Evolutionary conservation across 2,329 filamentous ascomycete genomes (phyloP).

Genomic region (Acephala macrosclerotiorum): DNA sequence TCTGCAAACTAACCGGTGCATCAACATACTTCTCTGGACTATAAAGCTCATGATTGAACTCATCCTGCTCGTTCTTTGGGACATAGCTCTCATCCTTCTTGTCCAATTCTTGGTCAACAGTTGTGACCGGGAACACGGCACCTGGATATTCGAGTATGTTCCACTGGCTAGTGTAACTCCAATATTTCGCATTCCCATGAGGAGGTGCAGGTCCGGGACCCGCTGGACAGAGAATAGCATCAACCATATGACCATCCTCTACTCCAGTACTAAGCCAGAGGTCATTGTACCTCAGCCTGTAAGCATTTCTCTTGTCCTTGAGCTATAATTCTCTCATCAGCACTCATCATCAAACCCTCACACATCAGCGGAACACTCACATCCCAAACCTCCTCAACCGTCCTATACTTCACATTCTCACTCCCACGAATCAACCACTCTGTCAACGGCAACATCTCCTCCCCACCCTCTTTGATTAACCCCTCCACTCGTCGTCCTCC

Average conservation of each 20-base stretch:
- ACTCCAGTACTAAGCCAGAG: conserved; percentile 34
- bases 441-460: conserved; percentile 30
- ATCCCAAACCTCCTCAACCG: conserved; percentile 30
- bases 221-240: conserved; percentile 67
- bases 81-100: conserved; percentile 28
- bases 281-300: conserved; percentile 27
- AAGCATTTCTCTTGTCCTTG: conserved; percentile 47
- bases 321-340: conserved; percentile 16
- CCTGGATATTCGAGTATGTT: conserved; percentile 73
- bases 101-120: conserved; percentile 34
- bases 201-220: conserved; percentile 60
- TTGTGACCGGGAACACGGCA: conserved; percentile 62
- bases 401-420: conserved; percentile 33
- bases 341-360: not conserved
- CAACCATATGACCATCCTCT: conserved; percentile 47
- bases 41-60: conserved; percentile 41
- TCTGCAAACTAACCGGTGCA: conserved; percentile 48
- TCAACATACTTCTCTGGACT: conserved; percentile 25
- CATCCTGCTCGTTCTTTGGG: conserved; percentile 39
- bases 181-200: conserved; percentile 57
- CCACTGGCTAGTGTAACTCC: conserved; percentile 71
- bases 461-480: conserved; percentile 26
- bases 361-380: conserved; percentile 10
- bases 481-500: conserved; percentile 29
- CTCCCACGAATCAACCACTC: conserved; percentile 38